Percentiles rank a stretch among this genome's conserved stretches.
These are phyloP conservation scores for Calonectria crousiana DNA, from an alignment of 2,329 filamentous ascomycete genomes.

Conservation along the genomic window DNA sequence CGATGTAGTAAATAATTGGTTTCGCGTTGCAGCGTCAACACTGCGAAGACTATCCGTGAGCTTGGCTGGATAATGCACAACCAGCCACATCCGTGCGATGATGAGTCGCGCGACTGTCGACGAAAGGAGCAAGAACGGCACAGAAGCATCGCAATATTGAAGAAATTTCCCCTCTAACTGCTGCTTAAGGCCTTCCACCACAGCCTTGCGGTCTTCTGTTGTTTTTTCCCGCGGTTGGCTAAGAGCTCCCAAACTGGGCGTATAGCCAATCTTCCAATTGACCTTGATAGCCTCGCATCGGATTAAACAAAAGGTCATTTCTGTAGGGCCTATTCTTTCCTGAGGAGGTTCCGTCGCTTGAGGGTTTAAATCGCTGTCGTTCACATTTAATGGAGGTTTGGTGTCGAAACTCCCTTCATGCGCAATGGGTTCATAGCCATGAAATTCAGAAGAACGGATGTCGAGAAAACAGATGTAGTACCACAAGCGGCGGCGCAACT, in stretches of 20 bases:
- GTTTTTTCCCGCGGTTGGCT: background rate
- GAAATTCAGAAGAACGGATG: background rate
- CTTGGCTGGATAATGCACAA: background rate
- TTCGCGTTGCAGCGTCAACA: background rate
- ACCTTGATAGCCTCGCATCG: background rate
- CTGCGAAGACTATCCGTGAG: background rate
- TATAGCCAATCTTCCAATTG: background rate
- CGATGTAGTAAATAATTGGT: background rate
- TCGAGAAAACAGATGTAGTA: conserved; percentile 1
- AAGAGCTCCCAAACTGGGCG: background rate
- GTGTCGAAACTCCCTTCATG: background rate
- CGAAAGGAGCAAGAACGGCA: background rate
- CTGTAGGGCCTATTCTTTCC: background rate
- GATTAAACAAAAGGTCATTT: background rate
- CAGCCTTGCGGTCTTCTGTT: background rate
- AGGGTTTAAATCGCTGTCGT: background rate
- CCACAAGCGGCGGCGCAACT: background rate
- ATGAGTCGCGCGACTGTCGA: background rate
- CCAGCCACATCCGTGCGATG: background rate
- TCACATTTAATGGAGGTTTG: background rate
- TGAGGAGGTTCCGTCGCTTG: background rate
- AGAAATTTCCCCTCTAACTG: background rate
- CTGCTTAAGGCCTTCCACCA: background rate
- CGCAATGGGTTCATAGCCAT: background rate
- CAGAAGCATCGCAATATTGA: background rate